Evolutionary conservation across 129 eudicot genomes (phyloP), one percentile per base, ranked within the genome.

Genomic region (Deinandra increscens): DNA sequence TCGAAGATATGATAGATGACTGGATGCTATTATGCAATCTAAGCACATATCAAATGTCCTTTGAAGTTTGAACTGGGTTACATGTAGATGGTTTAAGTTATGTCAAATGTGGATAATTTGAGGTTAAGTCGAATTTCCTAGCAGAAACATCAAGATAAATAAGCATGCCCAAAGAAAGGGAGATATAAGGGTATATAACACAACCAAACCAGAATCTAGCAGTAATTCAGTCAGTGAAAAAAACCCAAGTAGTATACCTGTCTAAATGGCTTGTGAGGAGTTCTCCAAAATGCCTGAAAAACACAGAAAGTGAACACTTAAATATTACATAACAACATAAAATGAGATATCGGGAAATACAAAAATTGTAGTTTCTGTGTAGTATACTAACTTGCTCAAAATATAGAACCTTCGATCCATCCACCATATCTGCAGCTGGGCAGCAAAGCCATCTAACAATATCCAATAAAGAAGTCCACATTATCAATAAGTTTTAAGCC

Each of bases 221-320:
- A 39, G 18, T 26, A 37, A 66, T 23, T 18, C 13, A 2, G 61
- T 15, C 34, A 55, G 51, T n/a, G 61, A 42, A 42, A 71, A 55
- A 36, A 14, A 64, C 12, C 5, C 5, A 62, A 51, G 68, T 3
- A 8, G 41, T 19, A 41, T 80, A 94, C 99, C 99, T 94, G 99
- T 43, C 97, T 81, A 81, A 85, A 94, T 10, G 99, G 99, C 78
- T 94, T 94, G 71, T 84, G 85, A 62, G 99, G 97, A 39, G 96
- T 94, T 77, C 99, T 89, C 99, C 99, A 89, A 69, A 94, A 94
- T 37, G 99, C 99, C 99, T 94, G 86, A 50, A 34, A 70, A 63
- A n/a, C 59, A 46, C 71, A n/a, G 4, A 69, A 53, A 71, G 8
- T 60, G 53, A 63, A 10, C n/a, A 54, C 71, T 55, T n/a, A 55